Percentiles rank a stretch among this genome's conserved stretches.
These are phyloP conservation scores for Coprinopsis marcescibilis DNA, from an alignment of 768 basidiomycete species.

Conservation along the genomic window DNA sequence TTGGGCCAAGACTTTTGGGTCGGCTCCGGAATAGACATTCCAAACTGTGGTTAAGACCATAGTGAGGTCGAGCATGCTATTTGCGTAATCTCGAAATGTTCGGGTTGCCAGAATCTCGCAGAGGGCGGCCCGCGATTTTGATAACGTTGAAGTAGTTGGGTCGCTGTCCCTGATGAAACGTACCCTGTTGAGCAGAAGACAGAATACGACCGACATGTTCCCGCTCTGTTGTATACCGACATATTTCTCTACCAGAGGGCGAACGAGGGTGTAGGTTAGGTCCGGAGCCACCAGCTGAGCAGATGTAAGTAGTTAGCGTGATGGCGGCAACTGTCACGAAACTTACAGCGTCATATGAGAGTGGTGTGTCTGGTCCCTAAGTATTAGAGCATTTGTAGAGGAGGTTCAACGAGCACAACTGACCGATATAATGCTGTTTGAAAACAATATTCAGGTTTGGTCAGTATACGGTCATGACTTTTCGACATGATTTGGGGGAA, in stretches of 20 bases:
- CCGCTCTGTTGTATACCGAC: conserved; percentile 59
- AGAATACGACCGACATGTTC: conserved; percentile 84
- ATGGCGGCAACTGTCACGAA: not conserved
- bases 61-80: conserved; percentile 62
- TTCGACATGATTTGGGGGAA: not conserved
- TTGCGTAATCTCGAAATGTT: conserved; percentile 65
- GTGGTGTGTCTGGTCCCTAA: conserved; percentile 62
- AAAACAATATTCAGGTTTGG: conserved; percentile 5
- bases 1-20: conserved; percentile 47
- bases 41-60: conserved; percentile 73
- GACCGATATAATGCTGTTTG: conserved; percentile 65
- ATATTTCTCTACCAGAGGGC: conserved; percentile 87
- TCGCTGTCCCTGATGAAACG: conserved; percentile 79
- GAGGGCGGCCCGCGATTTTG: conserved; percentile 67
- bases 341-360: conserved; percentile 74
- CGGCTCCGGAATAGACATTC: conserved; percentile 76
- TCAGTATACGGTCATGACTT: too few relatives aligned
- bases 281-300: conserved; percentile 75
- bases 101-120: conserved; percentile 90
- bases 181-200: conserved; percentile 80
- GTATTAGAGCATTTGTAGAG: conserved; percentile 4
- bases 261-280: conserved; percentile 84
- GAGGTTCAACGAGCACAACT: conserved; percentile 11
- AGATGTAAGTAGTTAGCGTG: conserved; percentile 1
- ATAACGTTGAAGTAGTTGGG: conserved; percentile 63